Conservation (phyloP, 148 eudicot genomes). For the Nepenthes gracilis region DNA sequence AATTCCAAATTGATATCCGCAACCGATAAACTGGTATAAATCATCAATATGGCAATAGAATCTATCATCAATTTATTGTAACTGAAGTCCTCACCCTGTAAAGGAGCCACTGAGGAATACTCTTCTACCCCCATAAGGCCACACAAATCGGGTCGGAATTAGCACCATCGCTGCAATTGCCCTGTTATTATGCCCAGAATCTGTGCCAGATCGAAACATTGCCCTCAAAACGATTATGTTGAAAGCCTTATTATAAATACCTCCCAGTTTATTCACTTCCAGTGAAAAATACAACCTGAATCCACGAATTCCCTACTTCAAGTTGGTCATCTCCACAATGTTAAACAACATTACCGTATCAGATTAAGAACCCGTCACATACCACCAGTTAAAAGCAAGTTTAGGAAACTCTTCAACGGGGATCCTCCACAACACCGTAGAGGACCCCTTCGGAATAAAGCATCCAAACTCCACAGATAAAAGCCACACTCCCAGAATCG, state of each 20-base stretch:
- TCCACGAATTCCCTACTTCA: slow-evolving; percentile 3
- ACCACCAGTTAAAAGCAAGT: background rate
- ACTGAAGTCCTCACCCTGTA: slow-evolving; percentile 21
- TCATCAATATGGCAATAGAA: background rate
- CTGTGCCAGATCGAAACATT: slow-evolving; percentile 33
- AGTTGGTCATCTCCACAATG: background rate
- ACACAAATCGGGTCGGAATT: slow-evolving; percentile 17
- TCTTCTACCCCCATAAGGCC: slow-evolving; percentile 37
- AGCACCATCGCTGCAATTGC: slow-evolving; percentile 13
- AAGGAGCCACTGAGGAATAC: slow-evolving; percentile 39
- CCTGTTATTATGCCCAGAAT: slow-evolving; percentile 17
- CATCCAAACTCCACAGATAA: slow-evolving; percentile 14
- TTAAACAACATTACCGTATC: background rate
- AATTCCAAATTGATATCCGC: slow-evolving; percentile 2
- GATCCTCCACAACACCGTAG: slow-evolving; percentile 30
- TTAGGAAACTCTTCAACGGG: slow-evolving; percentile 23
- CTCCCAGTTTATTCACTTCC: background rate
- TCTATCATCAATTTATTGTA: background rate
- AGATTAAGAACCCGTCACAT: background rate
- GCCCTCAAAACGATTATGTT: slow-evolving; percentile 2
- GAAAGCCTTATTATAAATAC: background rate
- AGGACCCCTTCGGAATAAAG: slow-evolving; percentile 21
- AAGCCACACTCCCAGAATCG: slow-evolving; percentile 7
- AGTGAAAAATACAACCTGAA: background rate
- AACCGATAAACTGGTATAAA: background rate